These are phyloP conservation scores for Claviceps maximensis DNA, from an alignment of 2,329 filamentous ascomycete genomes.

Conservation along the genomic window DNA sequence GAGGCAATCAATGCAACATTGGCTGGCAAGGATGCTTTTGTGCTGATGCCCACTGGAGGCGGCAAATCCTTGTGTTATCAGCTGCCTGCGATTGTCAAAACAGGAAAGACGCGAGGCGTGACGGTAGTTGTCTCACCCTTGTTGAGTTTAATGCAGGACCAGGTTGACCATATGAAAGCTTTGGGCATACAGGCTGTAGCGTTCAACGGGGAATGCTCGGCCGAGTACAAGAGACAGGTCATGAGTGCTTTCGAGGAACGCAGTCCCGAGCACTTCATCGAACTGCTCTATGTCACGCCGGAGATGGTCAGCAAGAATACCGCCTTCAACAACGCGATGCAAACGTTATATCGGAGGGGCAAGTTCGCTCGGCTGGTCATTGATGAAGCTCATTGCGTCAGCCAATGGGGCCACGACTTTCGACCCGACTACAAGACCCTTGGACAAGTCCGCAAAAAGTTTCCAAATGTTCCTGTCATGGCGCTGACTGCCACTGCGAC, in stretches of 20 bases:
- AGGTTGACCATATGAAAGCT: constrained; percentile 68
- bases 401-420: constrained; percentile 98
- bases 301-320: constrained; percentile 87
- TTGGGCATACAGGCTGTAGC: constrained; percentile 67
- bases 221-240: constrained; percentile 50
- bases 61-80: constrained; percentile 97
- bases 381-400: constrained; percentile 98
- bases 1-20: constrained; percentile 94
- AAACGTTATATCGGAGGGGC: constrained; percentile 51
- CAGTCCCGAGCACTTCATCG: constrained; percentile 62
- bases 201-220: constrained; percentile 64
- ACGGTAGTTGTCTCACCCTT: constrained; percentile 92
- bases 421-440: constrained; percentile 88
- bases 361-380: constrained; percentile 87
- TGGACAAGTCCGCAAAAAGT: constrained; percentile 57
- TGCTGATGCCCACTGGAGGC: constrained; percentile 94
- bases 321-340: constrained; percentile 51
- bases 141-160: constrained; percentile 93
- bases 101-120: constrained; percentile 70
- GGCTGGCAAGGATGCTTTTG: constrained; percentile 76
- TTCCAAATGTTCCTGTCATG: constrained; percentile 77
- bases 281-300: constrained; percentile 88
- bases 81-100: constrained; percentile 70
- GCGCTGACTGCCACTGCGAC: constrained; percentile 93
- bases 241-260: constrained; percentile 48